Conservation (phyloP, 2,329 filamentous ascomycete genomes). For the Sphaerostilbella broomeana region DNA sequence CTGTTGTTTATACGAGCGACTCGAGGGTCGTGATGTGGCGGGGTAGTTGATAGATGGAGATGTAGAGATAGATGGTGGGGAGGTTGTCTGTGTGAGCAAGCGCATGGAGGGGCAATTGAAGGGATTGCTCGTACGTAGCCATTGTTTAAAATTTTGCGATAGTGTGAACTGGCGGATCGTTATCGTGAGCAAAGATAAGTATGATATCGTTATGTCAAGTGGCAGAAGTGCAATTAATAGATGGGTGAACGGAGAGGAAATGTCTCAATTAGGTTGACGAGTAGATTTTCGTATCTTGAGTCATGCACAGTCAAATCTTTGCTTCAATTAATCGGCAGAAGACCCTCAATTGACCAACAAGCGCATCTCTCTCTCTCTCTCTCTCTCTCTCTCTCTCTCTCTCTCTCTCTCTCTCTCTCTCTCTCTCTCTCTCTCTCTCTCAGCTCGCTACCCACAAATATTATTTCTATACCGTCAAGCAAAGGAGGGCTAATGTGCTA, state of each 20-base stretch:
- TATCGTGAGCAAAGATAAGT: background rate
- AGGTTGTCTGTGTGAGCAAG: background rate
- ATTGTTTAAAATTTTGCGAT: constrained; percentile 13
- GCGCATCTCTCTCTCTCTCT: too few species aligned
- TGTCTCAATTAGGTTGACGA: background rate
- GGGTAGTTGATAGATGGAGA: background rate
- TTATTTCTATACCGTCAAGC: too few species aligned
- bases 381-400: background rate
- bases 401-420: too few species aligned
- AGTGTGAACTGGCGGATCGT: constrained; percentile 1
- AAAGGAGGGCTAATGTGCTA: constrained; percentile 10
- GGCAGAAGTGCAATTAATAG: background rate
- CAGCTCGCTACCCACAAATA: constrained; percentile 3
- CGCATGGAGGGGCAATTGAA: constrained; percentile 1
- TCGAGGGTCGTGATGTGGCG: background rate
- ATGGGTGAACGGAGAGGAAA: constrained; percentile 1
- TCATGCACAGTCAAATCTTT: too few species aligned
- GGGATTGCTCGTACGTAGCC: constrained; percentile 16
- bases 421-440: background rate
- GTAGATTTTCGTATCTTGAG: too few species aligned
- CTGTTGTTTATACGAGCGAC: too few species aligned
- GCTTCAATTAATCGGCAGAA: too few species aligned
- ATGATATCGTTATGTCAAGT: too few species aligned
- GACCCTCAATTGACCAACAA: too few species aligned
- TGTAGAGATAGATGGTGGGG: constrained; percentile 1